Evolutionary conservation across 345 rosid genomes (phyloP).

Genomic region (Eucalyptus regnans): DNA sequence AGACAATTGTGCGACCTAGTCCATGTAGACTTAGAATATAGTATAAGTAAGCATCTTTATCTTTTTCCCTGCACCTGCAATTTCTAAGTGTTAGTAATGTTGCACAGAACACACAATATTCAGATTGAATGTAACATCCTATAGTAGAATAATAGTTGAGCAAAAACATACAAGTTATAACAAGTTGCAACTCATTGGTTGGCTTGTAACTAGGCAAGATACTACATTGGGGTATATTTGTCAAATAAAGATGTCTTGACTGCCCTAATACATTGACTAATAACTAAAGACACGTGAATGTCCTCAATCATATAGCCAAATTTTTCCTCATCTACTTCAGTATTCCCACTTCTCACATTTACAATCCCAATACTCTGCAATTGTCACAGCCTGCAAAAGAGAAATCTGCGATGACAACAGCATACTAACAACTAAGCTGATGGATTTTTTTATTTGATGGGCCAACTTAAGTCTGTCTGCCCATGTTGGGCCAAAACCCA

Average conservation of each 20-base stretch:
- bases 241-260: neutral
- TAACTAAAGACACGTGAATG: neutral
- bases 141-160: neutral
- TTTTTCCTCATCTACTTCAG: neutral
- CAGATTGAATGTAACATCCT: neutral
- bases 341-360: neutral
- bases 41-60: constrained; percentile 77
- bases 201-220: neutral
- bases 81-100: neutral
- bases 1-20: constrained; percentile 85
- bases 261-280: neutral
- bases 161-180: neutral
- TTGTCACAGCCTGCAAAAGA: neutral
- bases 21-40: constrained; percentile 87
- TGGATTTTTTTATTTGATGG: too few species aligned
- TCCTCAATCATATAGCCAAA: neutral
- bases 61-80: constrained; percentile 86
- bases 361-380: neutral
- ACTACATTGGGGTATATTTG: neutral
- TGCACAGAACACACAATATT: neutral
- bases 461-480: too few species aligned
- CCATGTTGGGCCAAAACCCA: too few species aligned
- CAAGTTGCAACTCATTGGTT: neutral
- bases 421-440: neutral
- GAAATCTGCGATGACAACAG: neutral